A percentile compares a stretch with the other conserved stretches of the same genome.
Conservation (phyloP, 176 grass and related monocot species). For the Cenchrus fungigraminus region DNA sequence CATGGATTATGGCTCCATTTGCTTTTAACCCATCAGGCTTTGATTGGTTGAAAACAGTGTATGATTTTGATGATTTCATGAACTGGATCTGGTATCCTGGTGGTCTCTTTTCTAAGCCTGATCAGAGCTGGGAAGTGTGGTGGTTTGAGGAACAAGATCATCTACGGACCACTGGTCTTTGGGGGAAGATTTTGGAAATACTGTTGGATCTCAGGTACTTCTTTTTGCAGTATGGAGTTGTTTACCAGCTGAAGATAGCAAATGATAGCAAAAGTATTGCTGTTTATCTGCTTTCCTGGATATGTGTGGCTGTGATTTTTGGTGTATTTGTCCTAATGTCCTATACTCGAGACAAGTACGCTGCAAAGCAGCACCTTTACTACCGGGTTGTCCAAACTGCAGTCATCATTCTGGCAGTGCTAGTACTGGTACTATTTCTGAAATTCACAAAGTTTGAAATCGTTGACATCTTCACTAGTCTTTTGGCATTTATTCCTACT, state of each 20-base stretch:
- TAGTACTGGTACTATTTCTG: conserved; percentile 79
- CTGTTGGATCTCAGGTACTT: conserved; percentile 96
- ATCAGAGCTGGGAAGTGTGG: conserved; percentile 97
- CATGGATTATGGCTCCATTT: conserved; percentile 99
- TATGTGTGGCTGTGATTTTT: conserved; percentile 72
- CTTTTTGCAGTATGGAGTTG: conserved; percentile 95
- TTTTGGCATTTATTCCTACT: conserved; percentile 95
- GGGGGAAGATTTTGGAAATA: conserved; percentile 93
- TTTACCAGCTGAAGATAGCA: conserved; percentile 91
- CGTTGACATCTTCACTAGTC: conserved; percentile 85
- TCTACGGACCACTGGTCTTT: conserved; percentile 86
- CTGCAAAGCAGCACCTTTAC: conserved; percentile 83
- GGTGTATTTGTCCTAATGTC: conserved; percentile 75
- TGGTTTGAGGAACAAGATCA: conserved; percentile 98
- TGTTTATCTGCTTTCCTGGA: conserved; percentile 95
- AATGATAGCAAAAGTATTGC: conserved; percentile 69
- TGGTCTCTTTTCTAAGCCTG: conserved; percentile 79
- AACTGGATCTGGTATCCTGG: conserved; percentile 94
- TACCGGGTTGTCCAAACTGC: conserved; percentile 74
- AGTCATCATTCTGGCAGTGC: conserved; percentile 60
- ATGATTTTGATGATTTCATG: conserved; percentile 97
- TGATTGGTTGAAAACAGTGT: conserved; percentile 99
- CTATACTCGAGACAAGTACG: conserved; percentile 76
- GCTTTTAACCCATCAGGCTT: conserved; percentile 98
- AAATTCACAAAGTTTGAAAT: conserved; percentile 81